Evolutionary conservation across 805 yeast genomes (phyloP).

Genomic region (Kluyveromyces lactis): DNA sequence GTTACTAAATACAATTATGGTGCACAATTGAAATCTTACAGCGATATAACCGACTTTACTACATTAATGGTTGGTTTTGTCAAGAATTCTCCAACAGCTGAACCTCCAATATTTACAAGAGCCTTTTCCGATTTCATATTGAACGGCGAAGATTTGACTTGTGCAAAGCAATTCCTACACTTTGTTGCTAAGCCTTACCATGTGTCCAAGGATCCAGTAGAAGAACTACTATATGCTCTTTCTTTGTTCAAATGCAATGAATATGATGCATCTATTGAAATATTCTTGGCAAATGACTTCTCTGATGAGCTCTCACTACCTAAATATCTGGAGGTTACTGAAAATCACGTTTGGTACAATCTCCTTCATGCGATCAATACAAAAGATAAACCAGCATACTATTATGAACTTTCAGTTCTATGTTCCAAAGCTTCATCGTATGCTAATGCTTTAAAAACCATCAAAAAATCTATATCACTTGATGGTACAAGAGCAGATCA

Average conservation of each 20-base stretch:
- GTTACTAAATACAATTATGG: slow-evolving; percentile 22
- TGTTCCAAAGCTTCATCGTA: slow-evolving; percentile 15
- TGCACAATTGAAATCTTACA: slow-evolving; percentile 17
- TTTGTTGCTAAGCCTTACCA: slow-evolving; percentile 17
- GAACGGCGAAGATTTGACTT: slow-evolving; percentile 5
- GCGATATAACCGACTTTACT: slow-evolving; percentile 8
- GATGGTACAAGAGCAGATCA: slow-evolving; percentile 16
- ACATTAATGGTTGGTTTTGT: background rate
- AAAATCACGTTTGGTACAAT: slow-evolving; percentile 16
- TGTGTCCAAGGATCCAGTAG: slow-evolving; percentile 13
- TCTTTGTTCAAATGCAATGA: slow-evolving; percentile 18
- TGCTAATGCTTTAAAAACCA: slow-evolving; percentile 19
- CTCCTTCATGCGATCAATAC: slow-evolving; percentile 14
- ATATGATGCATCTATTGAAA: slow-evolving; percentile 21
- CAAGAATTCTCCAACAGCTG: background rate
- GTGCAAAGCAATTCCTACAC: slow-evolving; percentile 8
- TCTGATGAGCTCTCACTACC: slow-evolving; percentile 17
- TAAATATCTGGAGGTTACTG: slow-evolving; percentile 11
- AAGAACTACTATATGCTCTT: slow-evolving; percentile 24
- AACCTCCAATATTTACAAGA: background rate
- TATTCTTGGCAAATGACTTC: slow-evolving; percentile 21
- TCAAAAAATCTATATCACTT: slow-evolving; percentile 22
- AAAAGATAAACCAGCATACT: slow-evolving; percentile 15
- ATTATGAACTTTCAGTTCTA: slow-evolving; percentile 21
- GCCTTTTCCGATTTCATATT: slow-evolving; percentile 6